phyloP scores from a whole-genome alignment of 2,329 filamentous ascomycete species.

The Fonsecaea erecta region DNA sequence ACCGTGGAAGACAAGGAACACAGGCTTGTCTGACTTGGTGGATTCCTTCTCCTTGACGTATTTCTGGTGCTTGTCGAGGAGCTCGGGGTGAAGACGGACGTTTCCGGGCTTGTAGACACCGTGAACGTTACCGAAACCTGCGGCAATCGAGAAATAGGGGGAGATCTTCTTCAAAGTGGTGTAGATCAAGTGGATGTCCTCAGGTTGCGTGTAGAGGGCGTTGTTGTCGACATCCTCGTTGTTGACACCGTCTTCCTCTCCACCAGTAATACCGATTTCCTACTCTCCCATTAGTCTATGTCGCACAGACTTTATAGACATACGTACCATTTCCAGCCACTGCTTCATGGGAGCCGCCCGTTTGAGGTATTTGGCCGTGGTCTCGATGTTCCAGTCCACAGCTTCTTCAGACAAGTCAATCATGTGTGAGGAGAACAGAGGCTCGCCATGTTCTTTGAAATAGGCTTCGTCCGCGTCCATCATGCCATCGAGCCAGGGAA shows the following conservation, averaged over 20 bases:
- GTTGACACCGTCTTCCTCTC: slow-evolving; percentile 98
- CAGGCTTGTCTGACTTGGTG: slow-evolving; percentile 79
- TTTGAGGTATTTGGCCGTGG: slow-evolving; percentile 91
- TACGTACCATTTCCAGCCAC: slow-evolving; percentile 91
- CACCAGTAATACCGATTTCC: slow-evolving; percentile 92
- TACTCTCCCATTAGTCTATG: slow-evolving; percentile 38
- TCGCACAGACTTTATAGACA: slow-evolving; percentile 31
- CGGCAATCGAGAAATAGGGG: slow-evolving; percentile 96
- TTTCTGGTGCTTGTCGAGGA: slow-evolving; percentile 94
- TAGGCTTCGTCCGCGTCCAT: slow-evolving; percentile 90
- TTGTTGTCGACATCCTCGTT: slow-evolving; percentile 97
- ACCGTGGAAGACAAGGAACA: slow-evolving; percentile 99
- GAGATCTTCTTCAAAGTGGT: slow-evolving; percentile 82
- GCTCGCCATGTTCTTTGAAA: slow-evolving; percentile 91
- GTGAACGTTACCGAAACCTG: slow-evolving; percentile 98
- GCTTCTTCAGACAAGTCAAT: slow-evolving; percentile 94
- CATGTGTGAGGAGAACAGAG: slow-evolving; percentile 97
- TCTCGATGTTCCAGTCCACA: slow-evolving; percentile 87
- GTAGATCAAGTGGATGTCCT: slow-evolving; percentile 93
- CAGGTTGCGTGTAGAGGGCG: slow-evolving; percentile 95
- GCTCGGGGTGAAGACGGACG: slow-evolving; percentile 93
- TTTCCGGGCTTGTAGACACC: slow-evolving; percentile 99
- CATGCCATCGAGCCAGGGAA: slow-evolving; percentile 97
- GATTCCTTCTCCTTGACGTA: slow-evolving; percentile 82
- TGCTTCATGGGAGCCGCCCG: slow-evolving; percentile 95